Evolutionary conservation across 148 eudicot species (phyloP), one percentile per base, ranked within the genome.

Genomic region (Spergularia bocconei): DNA sequence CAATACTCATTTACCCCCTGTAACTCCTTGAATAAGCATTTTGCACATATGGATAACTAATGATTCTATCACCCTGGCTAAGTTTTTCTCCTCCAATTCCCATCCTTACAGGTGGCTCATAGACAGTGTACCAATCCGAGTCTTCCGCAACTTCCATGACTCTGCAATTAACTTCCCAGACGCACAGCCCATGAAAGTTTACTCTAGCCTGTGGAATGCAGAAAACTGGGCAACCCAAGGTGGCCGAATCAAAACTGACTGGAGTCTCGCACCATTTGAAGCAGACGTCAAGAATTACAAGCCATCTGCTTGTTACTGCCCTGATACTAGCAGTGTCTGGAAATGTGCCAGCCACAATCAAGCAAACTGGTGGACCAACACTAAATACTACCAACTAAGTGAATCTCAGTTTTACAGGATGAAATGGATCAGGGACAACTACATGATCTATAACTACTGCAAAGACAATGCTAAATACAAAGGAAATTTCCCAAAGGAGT

Each of bases 151-250:
- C 89, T 79, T 81, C 53, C 82, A 85, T 63, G 85, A 69, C 58
- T 47, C 75, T 53, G 84, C 87, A 29, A 83, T 88, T 36, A 84
- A 81, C 17, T 90, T 74, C 77, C 90, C 91, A 11, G 85, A 82
- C 61, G 67, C 80, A 66, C 91, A 85, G 67, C 88, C 87, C 50
- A 85, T 88, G 91, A 68, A 72, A 21, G 81, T 78, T 0, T 85
- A 85, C 48, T 75, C 87, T 44, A 92, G 91, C 83, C 69, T 90
- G 2, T 92, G 94, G 94, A 82, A 88, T 33, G 94, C 91, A 0
- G 91, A 92, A 44, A 76, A 83, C 57, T 92, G 92, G 94, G 98
- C 91, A 25, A 91, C 91, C 19, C 82, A 87, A 78, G 87, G 90
- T 14, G 96, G 91, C 11, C 82, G 69, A 2, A 77, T 82, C 39